phyloP scores from a whole-genome alignment of 2,329 filamentous ascomycete genomes.

The Neonectria sp. region DNA sequence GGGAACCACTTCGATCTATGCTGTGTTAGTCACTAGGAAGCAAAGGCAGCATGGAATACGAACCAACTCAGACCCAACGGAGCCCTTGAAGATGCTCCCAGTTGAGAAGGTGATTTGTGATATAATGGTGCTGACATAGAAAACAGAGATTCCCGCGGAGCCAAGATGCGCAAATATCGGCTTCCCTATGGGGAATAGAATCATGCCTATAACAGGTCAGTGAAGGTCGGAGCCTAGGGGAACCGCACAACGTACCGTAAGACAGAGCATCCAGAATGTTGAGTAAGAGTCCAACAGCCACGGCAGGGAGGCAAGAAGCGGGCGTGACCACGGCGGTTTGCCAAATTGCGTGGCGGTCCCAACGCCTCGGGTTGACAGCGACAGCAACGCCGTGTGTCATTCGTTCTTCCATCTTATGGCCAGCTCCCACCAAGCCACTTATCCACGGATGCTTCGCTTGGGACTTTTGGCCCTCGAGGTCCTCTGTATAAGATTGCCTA shows the following conservation, averaged over 20 bases:
- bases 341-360: constrained; percentile 79
- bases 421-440: constrained; percentile 48
- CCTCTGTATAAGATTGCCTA: constrained; percentile 52
- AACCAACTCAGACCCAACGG: constrained; percentile 93
- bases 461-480: constrained; percentile 68
- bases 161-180: constrained; percentile 89
- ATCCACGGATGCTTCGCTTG: constrained; percentile 53
- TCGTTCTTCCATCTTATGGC: constrained; percentile 52
- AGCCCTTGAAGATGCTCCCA: constrained; percentile 90
- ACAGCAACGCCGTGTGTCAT: constrained; percentile 51
- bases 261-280: constrained; percentile 96
- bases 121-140: constrained; percentile 97
- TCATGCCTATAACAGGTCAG: constrained; percentile 75
- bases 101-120: constrained; percentile 91
- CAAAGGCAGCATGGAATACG: constrained; percentile 43
- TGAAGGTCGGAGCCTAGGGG: constrained; percentile 19
- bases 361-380: constrained; percentile 75
- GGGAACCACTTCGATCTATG: constrained; percentile 92
- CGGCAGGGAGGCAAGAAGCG: constrained; percentile 82
- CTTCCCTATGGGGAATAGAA: constrained; percentile 92
- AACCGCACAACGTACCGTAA: constrained; percentile 73
- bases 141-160: constrained; percentile 96
- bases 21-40: constrained; percentile 18
- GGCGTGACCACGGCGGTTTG: constrained; percentile 76
- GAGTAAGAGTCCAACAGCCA: constrained; percentile 88